Base-by-base conservation (phyloP, 331 rosid genomes). In the Pyracantha coccinea region DNA sequence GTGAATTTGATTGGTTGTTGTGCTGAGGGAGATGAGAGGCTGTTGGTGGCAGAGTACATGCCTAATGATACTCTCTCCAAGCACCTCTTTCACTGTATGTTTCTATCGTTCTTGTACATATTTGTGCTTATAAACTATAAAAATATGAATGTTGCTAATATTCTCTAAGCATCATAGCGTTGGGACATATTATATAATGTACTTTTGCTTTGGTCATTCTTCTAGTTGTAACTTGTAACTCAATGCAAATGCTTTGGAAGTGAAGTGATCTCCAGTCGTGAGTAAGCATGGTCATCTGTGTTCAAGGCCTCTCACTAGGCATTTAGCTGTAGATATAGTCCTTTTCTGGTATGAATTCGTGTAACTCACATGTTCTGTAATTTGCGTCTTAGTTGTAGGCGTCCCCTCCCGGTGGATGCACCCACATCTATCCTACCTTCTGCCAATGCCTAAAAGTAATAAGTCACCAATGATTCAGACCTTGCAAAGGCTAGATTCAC, bases 1-100 rank as follows among this genome's bases (percentile, higher is more conserved):
- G 86, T 78, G 68, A 85, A 85, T 79, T 71, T 85, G 35, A 71
- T 85, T 55, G 88, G 88, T 23, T 85, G 83, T 68, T 85, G 88
- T 71, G 78, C 79, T 32, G 88, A 85, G 32, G 88, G 88, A 17
- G 86, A 85, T 63, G 86, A 85, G 82, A 74, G 88, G 59, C 79
- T 81, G 68, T 75, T 85, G 71, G 83, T 85, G 44, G 88, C 85
- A 14, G 85, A 84, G 64, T 83, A 72, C 74, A 80, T 83, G 85
- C 86, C 83, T 24, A 85, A 81, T 72, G 83, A 85, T 31, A 85
- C 88, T 44, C 85, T 85, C 23, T 78, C 86, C 9, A 85, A 85
- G 74, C 88, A 85, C 74, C 79, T 85, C 33, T 85, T 85, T 55
- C 88, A 81, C 68, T 81, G 88, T 80, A 80, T 66, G 79, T 41